Evolutionary conservation across 2,329 filamentous ascomycete genomes (phyloP).

Genomic region (Cercospora berteroae): DNA sequence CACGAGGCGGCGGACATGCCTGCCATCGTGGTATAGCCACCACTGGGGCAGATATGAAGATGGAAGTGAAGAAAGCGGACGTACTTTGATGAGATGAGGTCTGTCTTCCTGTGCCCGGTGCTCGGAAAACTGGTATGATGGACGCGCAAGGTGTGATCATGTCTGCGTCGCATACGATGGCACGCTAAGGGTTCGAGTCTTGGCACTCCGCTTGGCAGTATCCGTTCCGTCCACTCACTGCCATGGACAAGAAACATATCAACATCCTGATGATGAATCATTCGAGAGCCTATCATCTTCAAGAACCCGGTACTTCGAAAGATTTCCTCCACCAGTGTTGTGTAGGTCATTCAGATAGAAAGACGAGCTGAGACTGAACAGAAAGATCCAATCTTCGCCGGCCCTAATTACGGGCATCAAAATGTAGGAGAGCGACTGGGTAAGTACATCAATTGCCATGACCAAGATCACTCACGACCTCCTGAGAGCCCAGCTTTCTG

Average conservation of each 20-base stretch:
- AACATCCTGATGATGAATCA: background rate
- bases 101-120: background rate
- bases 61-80: background rate
- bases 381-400: background rate
- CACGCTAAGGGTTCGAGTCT: background rate
- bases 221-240: background rate
- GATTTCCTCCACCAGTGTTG: no score
- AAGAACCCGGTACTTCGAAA: no score
- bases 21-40: background rate
- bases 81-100: constrained; percentile 6
- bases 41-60: background rate
- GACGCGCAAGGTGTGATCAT: background rate
- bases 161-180: constrained; percentile 1
- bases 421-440: background rate
- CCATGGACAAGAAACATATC: background rate
- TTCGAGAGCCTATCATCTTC: background rate
- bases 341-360: no score
- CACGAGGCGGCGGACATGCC: background rate
- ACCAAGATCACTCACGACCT: background rate
- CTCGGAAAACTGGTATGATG: constrained; percentile 5
- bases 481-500: background rate
- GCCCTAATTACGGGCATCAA: background rate
- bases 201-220: background rate
- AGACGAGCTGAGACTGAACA: background rate
- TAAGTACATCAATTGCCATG: background rate